These are phyloP conservation scores for Kuraishia capsulata DNA, from an alignment of 805 yeast species.

Conservation along the genomic window DNA sequence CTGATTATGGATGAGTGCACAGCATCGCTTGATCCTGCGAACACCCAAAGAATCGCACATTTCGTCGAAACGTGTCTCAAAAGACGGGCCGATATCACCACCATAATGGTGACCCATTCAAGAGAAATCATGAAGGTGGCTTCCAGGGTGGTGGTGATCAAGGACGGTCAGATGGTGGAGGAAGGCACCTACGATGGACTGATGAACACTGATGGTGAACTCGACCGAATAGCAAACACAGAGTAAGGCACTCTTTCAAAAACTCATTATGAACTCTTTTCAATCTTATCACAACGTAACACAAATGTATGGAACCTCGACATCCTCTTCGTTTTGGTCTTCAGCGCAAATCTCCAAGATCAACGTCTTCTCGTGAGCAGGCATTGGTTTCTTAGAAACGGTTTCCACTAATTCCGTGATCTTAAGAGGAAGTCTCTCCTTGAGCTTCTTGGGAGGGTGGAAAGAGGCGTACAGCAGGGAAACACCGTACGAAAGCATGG, in stretches of 20 bases:
- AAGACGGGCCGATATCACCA: constrained; percentile 21
- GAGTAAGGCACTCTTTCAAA: not conserved
- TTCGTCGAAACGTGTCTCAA: constrained; percentile 31
- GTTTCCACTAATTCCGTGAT: constrained; percentile 70
- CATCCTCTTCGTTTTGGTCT: constrained; percentile 89
- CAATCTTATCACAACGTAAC: constrained; percentile 29
- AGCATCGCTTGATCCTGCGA: constrained; percentile 70
- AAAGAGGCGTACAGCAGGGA: constrained; percentile 87
- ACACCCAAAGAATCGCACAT: constrained; percentile 38
- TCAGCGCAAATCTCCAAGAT: constrained; percentile 89
- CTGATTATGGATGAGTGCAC: constrained; percentile 87
- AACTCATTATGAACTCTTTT: not conserved
- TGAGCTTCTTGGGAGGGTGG: constrained; percentile 83
- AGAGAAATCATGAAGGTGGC: constrained; percentile 54
- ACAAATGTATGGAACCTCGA: constrained; percentile 84
- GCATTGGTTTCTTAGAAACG: constrained; percentile 80
- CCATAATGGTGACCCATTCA: constrained; percentile 68
- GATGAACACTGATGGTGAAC: constrained; percentile 3
- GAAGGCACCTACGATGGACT: constrained; percentile 24
- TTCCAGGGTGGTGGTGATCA: constrained; percentile 38
- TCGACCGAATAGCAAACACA: constrained; percentile 3
- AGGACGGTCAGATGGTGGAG: constrained; percentile 39
- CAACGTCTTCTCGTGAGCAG: constrained; percentile 63
- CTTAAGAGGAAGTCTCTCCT: constrained; percentile 61
- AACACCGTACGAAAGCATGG: constrained; percentile 90